These are phyloP conservation scores for Gillenia trifoliata DNA, from an alignment of 306 rosid species.

Conservation along the genomic window DNA sequence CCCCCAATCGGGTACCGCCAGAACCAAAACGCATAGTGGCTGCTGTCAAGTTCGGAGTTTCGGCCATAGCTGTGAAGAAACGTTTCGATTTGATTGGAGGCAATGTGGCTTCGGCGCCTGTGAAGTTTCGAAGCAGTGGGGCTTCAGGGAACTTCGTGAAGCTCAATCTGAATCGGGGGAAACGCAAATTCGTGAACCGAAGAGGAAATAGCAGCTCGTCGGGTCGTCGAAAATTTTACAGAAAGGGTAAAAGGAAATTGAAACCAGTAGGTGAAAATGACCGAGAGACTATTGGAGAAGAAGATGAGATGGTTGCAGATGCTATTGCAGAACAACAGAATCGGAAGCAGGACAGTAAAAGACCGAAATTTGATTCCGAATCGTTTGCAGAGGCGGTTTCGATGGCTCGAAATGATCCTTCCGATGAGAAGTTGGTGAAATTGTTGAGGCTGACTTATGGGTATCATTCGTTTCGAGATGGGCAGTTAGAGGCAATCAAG, in stretches of 20 bases:
- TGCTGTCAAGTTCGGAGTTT: not conserved
- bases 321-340: slow-evolving; percentile 21
- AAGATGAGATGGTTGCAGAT: slow-evolving; percentile 33
- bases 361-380: slow-evolving; percentile 27
- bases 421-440: slow-evolving; percentile 63
- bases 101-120: slow-evolving; percentile 36
- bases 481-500: slow-evolving; percentile 77
- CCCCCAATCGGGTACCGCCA: slow-evolving; percentile 10
- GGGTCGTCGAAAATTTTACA: slow-evolving; percentile 30
- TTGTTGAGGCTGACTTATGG: slow-evolving; percentile 60
- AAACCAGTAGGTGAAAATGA: slow-evolving; percentile 21
- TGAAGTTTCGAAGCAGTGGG: slow-evolving; percentile 40
- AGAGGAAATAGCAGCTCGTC: slow-evolving; percentile 26
- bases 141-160: slow-evolving; percentile 76
- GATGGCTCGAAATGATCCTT: slow-evolving; percentile 40
- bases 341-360: slow-evolving; percentile 26
- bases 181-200: slow-evolving; percentile 48
- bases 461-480: slow-evolving; percentile 69
- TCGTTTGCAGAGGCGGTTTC: slow-evolving; percentile 40
- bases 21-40: slow-evolving; percentile 16
- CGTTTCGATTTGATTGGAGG: slow-evolving; percentile 60
- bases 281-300: slow-evolving; percentile 29
- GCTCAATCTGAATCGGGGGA: slow-evolving; percentile 51
- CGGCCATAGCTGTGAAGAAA: slow-evolving; percentile 23
- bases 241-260: slow-evolving; percentile 35